Base-by-base conservation (phyloP, 345 rosid species). In the Combretum micranthum region DNA sequence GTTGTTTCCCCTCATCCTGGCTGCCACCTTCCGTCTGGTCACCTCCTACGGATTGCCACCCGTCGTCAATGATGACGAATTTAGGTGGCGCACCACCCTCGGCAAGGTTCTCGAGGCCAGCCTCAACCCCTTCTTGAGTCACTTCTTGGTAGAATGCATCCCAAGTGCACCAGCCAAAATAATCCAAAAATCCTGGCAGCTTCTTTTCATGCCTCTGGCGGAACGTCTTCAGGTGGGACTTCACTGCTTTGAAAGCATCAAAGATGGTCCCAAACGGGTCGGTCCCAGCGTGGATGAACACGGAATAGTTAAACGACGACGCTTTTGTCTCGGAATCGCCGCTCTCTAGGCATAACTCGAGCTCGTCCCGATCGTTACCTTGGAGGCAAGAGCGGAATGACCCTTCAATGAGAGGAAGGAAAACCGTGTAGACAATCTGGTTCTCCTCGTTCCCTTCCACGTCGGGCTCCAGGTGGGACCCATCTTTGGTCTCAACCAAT, bases 121-220 rank as follows among this genome's bases (percentile, higher is more conserved):
- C 82, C 64, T 86, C 96, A 1, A 92, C 98, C 6, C 93, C 96
- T 70, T 88, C 98, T 55, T 86, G 98, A 4, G 88, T 88, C 25
- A 92, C 96, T 11, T 92, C 88, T 46, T 92, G 89, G 71, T 92
- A 92, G 69, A 88, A 92, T 18, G 98, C 98, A 60, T 92, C 98
- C 98, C 98, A 92, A 18, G 98, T 92, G 69, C 98, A 92, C 98
- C 98, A 92, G 0, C 98, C 98, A 55, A 92, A 88, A 39, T 77
- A 81, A 69, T 88, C 93, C 1, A 92, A 74, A 13, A 92, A 68
- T 15, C 78, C 93, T 0, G 98, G 98, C 42, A 86, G 74, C 52
- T 84, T 88, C 80, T 92, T 92, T 74, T 92, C 98, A 50, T 83
- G 86, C 19, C 88, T 86, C 65, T 76, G 96, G 14, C 86, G 93